Conservation (phyloP, 495 filamentous ascomycete species). For the Tuber calosporum region DNA sequence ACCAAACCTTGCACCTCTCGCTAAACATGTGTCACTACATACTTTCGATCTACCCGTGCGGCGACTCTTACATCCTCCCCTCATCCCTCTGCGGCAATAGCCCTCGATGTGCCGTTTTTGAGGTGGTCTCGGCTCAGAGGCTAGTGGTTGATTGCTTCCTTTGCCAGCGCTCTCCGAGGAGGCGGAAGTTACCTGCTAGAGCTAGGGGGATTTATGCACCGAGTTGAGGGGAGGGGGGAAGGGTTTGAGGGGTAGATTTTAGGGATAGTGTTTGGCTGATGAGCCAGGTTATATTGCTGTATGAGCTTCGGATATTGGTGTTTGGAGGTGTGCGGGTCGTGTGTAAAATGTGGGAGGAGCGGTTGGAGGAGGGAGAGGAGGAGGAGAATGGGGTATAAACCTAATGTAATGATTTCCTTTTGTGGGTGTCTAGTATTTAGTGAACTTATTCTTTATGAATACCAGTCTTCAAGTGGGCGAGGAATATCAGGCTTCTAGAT, state of each 20-base stretch:
- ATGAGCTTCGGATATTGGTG: neutral
- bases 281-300: neutral
- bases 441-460: neutral
- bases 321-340: neutral
- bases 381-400: neutral
- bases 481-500: neutral
- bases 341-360: neutral
- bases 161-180: constrained; percentile 32
- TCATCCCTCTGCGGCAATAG: constrained; percentile 28
- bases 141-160: constrained; percentile 31
- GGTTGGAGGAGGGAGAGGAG: neutral
- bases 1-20: neutral
- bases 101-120: constrained; percentile 30
- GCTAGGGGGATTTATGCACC: constrained; percentile 39
- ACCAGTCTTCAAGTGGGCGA: neutral
- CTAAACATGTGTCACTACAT: constrained; percentile 38
- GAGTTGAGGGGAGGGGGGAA: constrained; percentile 17
- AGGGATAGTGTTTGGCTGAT: neutral
- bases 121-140: constrained; percentile 35
- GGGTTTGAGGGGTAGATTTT: neutral
- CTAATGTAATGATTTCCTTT: neutral
- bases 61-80: constrained; percentile 38
- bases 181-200: constrained; percentile 37
- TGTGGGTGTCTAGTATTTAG: neutral
- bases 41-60: constrained; percentile 39